Conservation (phyloP, 2,329 filamentous ascomycete species). For the Tolypocladium cylindrosporum region DNA sequence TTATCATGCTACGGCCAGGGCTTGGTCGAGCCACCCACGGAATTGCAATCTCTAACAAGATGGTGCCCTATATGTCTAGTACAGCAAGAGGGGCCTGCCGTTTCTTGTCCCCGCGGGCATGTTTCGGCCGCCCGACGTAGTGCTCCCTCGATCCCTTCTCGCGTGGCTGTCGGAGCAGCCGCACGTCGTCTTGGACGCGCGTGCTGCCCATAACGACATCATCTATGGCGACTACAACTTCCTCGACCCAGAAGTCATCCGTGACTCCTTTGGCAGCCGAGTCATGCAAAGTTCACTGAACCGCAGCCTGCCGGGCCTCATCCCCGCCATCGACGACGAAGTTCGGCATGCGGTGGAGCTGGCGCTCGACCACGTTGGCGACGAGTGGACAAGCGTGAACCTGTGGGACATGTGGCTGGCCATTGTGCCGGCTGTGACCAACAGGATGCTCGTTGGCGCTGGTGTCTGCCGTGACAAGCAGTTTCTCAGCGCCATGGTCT, state of each 20-base stretch:
- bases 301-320: constrained; percentile 25
- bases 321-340: constrained; percentile 30
- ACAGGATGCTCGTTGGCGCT: constrained; percentile 30
- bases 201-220: constrained; percentile 29
- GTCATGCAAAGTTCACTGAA: constrained; percentile 34
- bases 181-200: constrained; percentile 29
- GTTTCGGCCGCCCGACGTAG: constrained; percentile 30
- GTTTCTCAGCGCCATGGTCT: constrained; percentile 35
- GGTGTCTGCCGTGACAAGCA: constrained; percentile 27
- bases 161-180: constrained; percentile 37
- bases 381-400: constrained; percentile 27
- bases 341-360: constrained; percentile 23
- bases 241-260: constrained; percentile 22
- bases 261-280: constrained; percentile 27
- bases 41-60: not conserved
- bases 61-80: constrained; percentile 13
- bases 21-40: not conserved
- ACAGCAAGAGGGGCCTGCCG: constrained; percentile 27
- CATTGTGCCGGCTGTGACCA: constrained; percentile 32
- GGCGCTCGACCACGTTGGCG: constrained; percentile 21
- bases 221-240: constrained; percentile 32
- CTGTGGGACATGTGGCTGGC: constrained; percentile 33
- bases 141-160: constrained; percentile 32
- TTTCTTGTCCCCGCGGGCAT: constrained; percentile 32
- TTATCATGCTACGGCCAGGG: too few species aligned